Conservation (phyloP, 805 yeast species). For the Pichia exigua region DNA sequence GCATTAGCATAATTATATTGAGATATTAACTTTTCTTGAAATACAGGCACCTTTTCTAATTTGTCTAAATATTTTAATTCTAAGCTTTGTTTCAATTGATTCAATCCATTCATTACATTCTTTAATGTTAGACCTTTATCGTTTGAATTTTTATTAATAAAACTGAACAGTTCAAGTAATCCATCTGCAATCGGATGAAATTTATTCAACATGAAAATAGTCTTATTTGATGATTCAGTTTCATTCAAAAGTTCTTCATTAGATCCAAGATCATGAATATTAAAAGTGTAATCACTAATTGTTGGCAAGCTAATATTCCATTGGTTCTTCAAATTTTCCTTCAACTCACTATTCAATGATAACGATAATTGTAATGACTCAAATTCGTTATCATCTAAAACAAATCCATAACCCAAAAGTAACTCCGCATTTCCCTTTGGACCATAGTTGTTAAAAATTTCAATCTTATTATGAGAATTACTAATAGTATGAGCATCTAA, state of each 20-base stretch:
- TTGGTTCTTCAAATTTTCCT: not conserved
- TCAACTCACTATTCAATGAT: constrained; percentile 22
- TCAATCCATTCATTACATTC: constrained; percentile 54
- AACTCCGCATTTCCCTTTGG: constrained; percentile 81
- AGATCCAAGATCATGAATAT: constrained; percentile 7
- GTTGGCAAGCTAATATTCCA: constrained; percentile 23
- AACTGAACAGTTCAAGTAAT: constrained; percentile 46
- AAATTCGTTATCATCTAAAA: constrained; percentile 44
- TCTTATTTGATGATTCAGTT: not conserved
- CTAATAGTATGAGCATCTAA: not conserved
- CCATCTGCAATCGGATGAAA: constrained; percentile 34
- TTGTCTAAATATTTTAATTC: constrained; percentile 34
- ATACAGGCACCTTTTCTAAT: constrained; percentile 11
- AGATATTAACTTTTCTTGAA: constrained; percentile 2
- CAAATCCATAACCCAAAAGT: constrained; percentile 76
- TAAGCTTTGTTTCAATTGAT: constrained; percentile 46
- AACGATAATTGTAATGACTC: constrained; percentile 56
- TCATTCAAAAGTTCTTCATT: not conserved
- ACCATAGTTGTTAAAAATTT: constrained; percentile 78
- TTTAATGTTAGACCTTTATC: constrained; percentile 43
- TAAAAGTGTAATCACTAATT: constrained; percentile 24
- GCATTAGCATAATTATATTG: constrained; percentile 20
- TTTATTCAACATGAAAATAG: constrained; percentile 22
- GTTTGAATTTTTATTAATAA: constrained; percentile 38
- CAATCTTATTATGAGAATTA: constrained; percentile 27